Evolutionary conservation across 495 filamentous ascomycete species (phyloP), one percentile per base, ranked within the genome.

Genomic region (Xylaria palmicola): DNA sequence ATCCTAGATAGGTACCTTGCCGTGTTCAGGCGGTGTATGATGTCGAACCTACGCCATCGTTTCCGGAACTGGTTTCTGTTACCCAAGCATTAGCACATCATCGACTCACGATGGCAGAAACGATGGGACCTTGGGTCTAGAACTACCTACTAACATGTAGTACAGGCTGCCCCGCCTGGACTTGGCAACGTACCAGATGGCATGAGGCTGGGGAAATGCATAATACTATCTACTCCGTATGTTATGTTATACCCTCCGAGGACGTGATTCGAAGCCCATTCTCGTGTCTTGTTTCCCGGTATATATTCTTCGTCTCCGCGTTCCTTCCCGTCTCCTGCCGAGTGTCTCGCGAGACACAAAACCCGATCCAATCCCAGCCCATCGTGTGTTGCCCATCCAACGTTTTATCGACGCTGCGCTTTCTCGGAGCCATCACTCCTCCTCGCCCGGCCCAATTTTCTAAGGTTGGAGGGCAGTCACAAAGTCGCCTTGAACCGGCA

Each of bases 301-400:
- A 57, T 48, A 48, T 48, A 22, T 47, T 56, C 40, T 47, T 29
- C 20, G 26, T 29, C 26, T 34, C 34, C 50, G n/a, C n/a, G n/a
- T n/a, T n/a, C 50, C 50, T 37, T 53, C 30, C 22, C 34, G 17
- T 27, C 30, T n/a, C 20, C 13, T 34, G 6, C n/a, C n/a, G n/a
- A n/a, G n/a, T n/a, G n/a, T n/a, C n/a, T n/a, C n/a, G n/a, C n/a
- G n/a, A n/a, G n/a, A n/a, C n/a, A n/a, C n/a, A n/a, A n/a, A 40
- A 47, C 29, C 4, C 40, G 15, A 50, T 39, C 56, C 41, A 34
- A 37, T 20, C 53, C 34, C 24, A 44, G 30, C 39, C 13, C 44
- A 24, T 40, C 24, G n/a, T 17, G 43, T 17, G 1, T 29, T 15
- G 15, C 32, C 26, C 32, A 40, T 50, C 6, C 19, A 40, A 51